These are phyloP conservation scores for Olyra latifolia DNA, from an alignment of 176 grass and related monocot genomes.

Conservation along the genomic window DNA sequence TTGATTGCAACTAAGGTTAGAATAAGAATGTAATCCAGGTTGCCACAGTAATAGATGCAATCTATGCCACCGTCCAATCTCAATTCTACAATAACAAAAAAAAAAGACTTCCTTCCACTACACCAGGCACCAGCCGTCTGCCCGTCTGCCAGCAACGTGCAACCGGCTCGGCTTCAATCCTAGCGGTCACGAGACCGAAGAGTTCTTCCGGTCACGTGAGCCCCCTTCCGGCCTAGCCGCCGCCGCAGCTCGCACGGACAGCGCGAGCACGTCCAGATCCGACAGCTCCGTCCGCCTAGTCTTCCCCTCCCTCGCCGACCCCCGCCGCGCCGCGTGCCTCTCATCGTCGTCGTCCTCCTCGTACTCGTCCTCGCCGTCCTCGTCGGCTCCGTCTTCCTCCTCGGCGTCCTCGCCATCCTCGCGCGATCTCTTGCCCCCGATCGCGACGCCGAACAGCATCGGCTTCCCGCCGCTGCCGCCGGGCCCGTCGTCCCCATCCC, in stretches of 20 bases:
- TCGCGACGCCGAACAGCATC: slow-evolving; percentile 71
- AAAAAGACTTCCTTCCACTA: background rate
- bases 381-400: slow-evolving; percentile 7
- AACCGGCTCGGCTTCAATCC: background rate
- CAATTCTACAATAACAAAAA: background rate
- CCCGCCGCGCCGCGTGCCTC: slow-evolving; percentile 27
- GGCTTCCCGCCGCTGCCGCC: slow-evolving; percentile 24
- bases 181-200: background rate
- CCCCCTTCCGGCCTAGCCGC: slow-evolving; percentile 43
- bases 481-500: background rate
- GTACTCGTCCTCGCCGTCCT: slow-evolving; percentile 25
- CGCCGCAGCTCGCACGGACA: slow-evolving; percentile 54
- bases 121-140: background rate
- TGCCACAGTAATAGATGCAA: background rate
- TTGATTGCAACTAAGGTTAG: background rate
- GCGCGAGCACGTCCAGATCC: slow-evolving; percentile 47
- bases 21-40: background rate
- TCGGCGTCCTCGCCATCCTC: background rate
- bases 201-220: slow-evolving; percentile 37
- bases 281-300: slow-evolving; percentile 32
- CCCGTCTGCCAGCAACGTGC: no score
- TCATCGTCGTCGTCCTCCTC: slow-evolving; percentile 25
- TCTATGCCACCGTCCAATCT: background rate
- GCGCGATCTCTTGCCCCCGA: slow-evolving; percentile 42
- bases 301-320: background rate